Conservation (phyloP, 768 basidiomycete genomes). For the Hericium coralloides region DNA sequence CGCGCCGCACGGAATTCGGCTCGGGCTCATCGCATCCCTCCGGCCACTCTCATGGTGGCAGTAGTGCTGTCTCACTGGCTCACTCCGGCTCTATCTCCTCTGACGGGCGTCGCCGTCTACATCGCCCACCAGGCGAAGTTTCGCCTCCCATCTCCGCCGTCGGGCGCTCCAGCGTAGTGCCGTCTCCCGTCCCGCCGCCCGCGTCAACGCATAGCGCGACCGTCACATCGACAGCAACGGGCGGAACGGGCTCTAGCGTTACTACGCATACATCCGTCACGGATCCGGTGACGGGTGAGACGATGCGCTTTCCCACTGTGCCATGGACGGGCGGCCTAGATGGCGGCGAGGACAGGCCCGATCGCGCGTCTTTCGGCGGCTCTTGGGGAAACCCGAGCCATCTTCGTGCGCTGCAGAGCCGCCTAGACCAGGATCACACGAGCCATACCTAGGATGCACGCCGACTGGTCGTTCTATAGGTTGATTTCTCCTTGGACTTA, state of each 20-base stretch:
- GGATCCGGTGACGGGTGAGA: conserved; percentile 25
- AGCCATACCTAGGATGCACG: conserved; percentile 1
- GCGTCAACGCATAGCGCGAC: conserved; percentile 10
- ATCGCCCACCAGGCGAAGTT: conserved; percentile 8
- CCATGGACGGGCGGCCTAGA: conserved; percentile 10
- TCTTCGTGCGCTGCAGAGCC: conserved; percentile 8
- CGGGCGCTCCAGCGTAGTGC: conserved; percentile 3
- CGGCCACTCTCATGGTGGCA: conserved; percentile 18
- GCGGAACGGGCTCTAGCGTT: conserved; percentile 21
- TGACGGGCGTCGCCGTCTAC: conserved; percentile 31
- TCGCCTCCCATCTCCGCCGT: conserved; percentile 26
- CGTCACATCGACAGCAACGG: conserved; percentile 18
- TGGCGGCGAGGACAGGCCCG: neutral
- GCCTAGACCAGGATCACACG: conserved; percentile 1
- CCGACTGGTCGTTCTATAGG: no score
- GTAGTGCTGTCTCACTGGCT: conserved; percentile 32
- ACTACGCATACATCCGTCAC: conserved; percentile 23
- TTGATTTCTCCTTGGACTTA: no score
- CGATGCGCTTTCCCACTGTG: conserved; percentile 19
- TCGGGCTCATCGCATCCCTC: conserved; percentile 37
- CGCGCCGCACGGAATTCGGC: conserved; percentile 10
- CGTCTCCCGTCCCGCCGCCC: neutral
- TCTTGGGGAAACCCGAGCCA: conserved; percentile 11
- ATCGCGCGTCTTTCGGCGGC: conserved; percentile 4
- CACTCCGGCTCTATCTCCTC: conserved; percentile 48